Evolutionary conservation across 257 asterid species (phyloP).

Genomic region (Misopates orontium): DNA sequence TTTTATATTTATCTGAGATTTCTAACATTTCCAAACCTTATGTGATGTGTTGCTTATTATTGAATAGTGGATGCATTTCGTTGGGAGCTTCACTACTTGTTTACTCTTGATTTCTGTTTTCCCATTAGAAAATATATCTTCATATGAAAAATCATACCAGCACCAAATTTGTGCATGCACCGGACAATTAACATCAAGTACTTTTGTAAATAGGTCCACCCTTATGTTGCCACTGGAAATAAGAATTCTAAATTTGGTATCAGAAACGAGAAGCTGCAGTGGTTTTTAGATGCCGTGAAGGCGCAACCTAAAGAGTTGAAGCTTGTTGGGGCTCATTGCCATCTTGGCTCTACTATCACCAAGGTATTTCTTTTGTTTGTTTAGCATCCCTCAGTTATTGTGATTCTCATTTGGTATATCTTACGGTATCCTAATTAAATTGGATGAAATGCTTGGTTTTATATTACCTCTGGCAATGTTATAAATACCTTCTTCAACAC

Average conservation of each 20-base stretch:
- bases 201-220: constrained; percentile 71
- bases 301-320: constrained; percentile 84
- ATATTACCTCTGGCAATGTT: no score
- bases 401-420: no score
- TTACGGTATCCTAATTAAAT: no score
- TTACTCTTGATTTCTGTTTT: no score
- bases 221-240: constrained; percentile 97
- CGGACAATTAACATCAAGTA: constrained; percentile 1
- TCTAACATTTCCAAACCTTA: no score
- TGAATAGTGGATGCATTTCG: neutral
- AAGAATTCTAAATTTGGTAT: constrained; percentile 94
- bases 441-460: no score
- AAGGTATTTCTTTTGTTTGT: constrained; percentile 72
- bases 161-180: neutral
- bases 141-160: no score
- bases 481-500: no score
- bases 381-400: neutral
- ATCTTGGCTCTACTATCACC: constrained; percentile 95
- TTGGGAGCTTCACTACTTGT: neutral
- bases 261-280: constrained; percentile 90
- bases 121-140: no score
- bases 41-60: no score
- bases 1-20: no score
- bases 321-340: constrained; percentile 97
- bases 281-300: constrained; percentile 95